Percentiles rank a stretch among this genome's conserved stretches.
Conservation (phyloP, 2,329 filamentous ascomycete genomes). For the Chrysosphaeria jannelii region DNA sequence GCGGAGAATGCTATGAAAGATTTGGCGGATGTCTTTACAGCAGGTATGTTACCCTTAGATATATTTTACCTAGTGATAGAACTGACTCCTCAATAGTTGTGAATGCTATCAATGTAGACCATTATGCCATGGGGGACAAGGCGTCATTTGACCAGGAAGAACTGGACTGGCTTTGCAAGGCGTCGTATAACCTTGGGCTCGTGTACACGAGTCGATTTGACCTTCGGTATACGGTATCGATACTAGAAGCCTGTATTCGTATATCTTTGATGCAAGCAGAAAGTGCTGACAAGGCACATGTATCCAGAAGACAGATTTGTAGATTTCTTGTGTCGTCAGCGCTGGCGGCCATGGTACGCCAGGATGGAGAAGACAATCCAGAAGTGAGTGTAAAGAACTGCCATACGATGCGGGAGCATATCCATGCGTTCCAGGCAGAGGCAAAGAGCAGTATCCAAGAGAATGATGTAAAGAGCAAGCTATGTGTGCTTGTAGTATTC, state of each 20-base stretch:
- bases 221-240: slow-evolving; percentile 19
- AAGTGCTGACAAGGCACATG: slow-evolving; percentile 10
- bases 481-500: slow-evolving; percentile 37
- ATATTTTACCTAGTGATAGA: too few species aligned
- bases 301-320: slow-evolving; percentile 33
- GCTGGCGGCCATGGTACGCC: slow-evolving; percentile 19
- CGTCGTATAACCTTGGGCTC: slow-evolving; percentile 49
- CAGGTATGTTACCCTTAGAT: slow-evolving; percentile 9
- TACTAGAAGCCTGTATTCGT: slow-evolving; percentile 22
- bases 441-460: slow-evolving; percentile 15
- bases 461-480: slow-evolving; percentile 18
- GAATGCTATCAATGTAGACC: slow-evolving; percentile 13
- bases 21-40: slow-evolving; percentile 12
- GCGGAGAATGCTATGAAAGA: slow-evolving; percentile 1
- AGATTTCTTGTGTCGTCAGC: slow-evolving; percentile 31
- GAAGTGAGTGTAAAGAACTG: slow-evolving; percentile 29
- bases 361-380: slow-evolving; percentile 9
- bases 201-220: slow-evolving; percentile 25
- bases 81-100: slow-evolving; percentile 3
- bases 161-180: slow-evolving; percentile 60
- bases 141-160: slow-evolving; percentile 31
- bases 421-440: slow-evolving; percentile 22
- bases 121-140: slow-evolving; percentile 10
- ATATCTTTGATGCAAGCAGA: slow-evolving; percentile 17
- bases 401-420: slow-evolving; percentile 25